A percentile compares a stretch with the other conserved stretches of the same genome.
Conservation (phyloP, 1,139 yeast species). For the Diutina neorugosa region DNA sequence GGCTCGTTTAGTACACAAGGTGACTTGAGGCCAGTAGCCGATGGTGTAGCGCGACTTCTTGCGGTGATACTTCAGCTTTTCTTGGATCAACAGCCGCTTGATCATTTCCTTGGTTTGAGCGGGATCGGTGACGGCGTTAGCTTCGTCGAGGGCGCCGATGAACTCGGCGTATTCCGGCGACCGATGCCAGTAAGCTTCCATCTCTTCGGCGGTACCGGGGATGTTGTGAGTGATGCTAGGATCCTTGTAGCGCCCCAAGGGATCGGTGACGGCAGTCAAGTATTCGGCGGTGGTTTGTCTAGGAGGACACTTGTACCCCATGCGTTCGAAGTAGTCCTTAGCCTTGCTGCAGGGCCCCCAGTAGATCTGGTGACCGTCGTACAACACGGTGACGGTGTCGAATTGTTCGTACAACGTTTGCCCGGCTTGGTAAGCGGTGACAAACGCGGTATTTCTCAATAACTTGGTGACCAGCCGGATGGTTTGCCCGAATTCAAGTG, state of each 20-base stretch:
- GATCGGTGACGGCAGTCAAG: slow-evolving; percentile 58
- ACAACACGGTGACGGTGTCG: slow-evolving; percentile 52
- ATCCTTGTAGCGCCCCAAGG: slow-evolving; percentile 26
- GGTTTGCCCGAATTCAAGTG: slow-evolving; percentile 52
- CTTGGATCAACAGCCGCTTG: slow-evolving; percentile 6
- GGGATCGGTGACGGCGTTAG: neutral
- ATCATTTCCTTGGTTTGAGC: slow-evolving; percentile 7
- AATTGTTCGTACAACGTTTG: slow-evolving; percentile 50
- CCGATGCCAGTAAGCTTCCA: slow-evolving; percentile 51
- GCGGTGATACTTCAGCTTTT: slow-evolving; percentile 16
- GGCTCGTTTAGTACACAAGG: slow-evolving; percentile 49
- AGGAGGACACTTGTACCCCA: slow-evolving; percentile 52
- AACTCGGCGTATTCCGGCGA: slow-evolving; percentile 39
- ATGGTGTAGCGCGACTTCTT: slow-evolving; percentile 55
- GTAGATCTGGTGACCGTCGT: slow-evolving; percentile 46
- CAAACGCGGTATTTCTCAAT: slow-evolving; percentile 43
- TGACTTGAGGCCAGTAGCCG: slow-evolving; percentile 52
- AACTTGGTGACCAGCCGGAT: slow-evolving; percentile 48
- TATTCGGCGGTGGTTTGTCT: slow-evolving; percentile 60
- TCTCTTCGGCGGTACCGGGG: slow-evolving; percentile 61
- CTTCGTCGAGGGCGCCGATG: slow-evolving; percentile 23
- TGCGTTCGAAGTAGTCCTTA: slow-evolving; percentile 39
- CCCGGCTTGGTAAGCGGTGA: slow-evolving; percentile 58
- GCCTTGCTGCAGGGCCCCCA: slow-evolving; percentile 47
- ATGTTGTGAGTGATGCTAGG: slow-evolving; percentile 10